These are phyloP conservation scores for Metschnikowia hibisci DNA, from an alignment of 805 yeast species.

Conservation along the genomic window DNA sequence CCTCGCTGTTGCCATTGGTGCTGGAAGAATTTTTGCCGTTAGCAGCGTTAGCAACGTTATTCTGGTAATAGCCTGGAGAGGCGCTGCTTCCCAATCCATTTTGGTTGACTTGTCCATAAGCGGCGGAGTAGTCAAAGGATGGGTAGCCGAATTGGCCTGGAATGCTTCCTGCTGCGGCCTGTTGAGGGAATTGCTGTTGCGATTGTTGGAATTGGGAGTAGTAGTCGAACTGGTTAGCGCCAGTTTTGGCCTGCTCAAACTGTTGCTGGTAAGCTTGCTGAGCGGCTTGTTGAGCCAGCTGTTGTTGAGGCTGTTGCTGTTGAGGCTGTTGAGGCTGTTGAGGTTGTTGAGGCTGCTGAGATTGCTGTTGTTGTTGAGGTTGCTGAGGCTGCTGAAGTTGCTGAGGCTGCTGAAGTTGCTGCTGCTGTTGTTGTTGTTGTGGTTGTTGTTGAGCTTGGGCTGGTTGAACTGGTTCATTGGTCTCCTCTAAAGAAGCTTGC, in stretches of 20 bases:
- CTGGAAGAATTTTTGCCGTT: constrained; percentile 23
- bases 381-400: constrained; percentile 18
- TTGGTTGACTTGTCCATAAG: constrained; percentile 27
- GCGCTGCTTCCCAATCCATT: constrained; percentile 16
- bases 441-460: constrained; percentile 15
- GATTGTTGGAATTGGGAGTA: constrained; percentile 19
- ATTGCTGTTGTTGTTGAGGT: constrained; percentile 25
- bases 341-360: too few relatives aligned
- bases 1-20: constrained; percentile 22
- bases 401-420: constrained; percentile 11
- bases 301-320: constrained; percentile 21
- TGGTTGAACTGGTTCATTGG: constrained; percentile 10
- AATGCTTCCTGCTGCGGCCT: constrained; percentile 32
- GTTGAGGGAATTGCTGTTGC: constrained; percentile 39
- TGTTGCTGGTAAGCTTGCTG: constrained; percentile 15
- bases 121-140: constrained; percentile 38
- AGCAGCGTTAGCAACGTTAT: constrained; percentile 22
- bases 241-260: constrained; percentile 13
- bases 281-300: constrained; percentile 9
- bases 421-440: constrained; percentile 7
- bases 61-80: constrained; percentile 22
- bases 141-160: constrained; percentile 46
- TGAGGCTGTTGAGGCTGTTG: constrained; percentile 17
- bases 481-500: constrained; percentile 3
- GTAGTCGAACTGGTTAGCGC: constrained; percentile 19